phyloP scores from a whole-genome alignment of 768 basidiomycete genomes.

The Phanerochaete carnosa region DNA sequence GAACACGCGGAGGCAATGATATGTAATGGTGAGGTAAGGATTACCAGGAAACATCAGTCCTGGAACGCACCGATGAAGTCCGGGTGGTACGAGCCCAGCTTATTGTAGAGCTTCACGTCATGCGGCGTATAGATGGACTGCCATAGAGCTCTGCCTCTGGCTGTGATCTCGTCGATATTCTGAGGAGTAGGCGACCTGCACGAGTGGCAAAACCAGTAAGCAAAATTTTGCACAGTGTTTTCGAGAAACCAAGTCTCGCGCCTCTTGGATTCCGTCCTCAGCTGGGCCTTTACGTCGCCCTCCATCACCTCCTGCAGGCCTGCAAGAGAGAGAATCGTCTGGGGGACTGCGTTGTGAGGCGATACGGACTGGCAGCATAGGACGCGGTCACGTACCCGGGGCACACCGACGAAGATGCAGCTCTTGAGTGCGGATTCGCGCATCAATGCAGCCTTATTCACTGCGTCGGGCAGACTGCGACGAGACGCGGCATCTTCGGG shows the following conservation, averaged over 20 bases:
- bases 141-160: conserved; percentile 75
- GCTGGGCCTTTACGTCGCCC: conserved; percentile 70
- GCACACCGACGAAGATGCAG: conserved; percentile 84
- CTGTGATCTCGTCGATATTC: conserved; percentile 65
- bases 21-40: conserved; percentile 6
- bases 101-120: conserved; percentile 84
- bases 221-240: not conserved
- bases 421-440: conserved; percentile 89
- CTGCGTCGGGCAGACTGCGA: conserved; percentile 48
- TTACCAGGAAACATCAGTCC: not conserved
- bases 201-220: not conserved
- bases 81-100: conserved; percentile 85
- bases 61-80: conserved; percentile 84
- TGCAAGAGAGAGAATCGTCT: conserved; percentile 82
- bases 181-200: conserved; percentile 55
- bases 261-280: conserved; percentile 67
- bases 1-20: not conserved
- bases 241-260: conserved; percentile 27
- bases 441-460: conserved; percentile 79
- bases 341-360: conserved; percentile 6
- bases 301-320: conserved; percentile 76
- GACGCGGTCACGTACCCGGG: conserved; percentile 46
- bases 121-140: conserved; percentile 86
- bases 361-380: not conserved
- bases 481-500: conserved; percentile 37